Conservation (phyloP, 2,329 filamentous ascomycete species). For the Epichloe aotearoae region DNA sequence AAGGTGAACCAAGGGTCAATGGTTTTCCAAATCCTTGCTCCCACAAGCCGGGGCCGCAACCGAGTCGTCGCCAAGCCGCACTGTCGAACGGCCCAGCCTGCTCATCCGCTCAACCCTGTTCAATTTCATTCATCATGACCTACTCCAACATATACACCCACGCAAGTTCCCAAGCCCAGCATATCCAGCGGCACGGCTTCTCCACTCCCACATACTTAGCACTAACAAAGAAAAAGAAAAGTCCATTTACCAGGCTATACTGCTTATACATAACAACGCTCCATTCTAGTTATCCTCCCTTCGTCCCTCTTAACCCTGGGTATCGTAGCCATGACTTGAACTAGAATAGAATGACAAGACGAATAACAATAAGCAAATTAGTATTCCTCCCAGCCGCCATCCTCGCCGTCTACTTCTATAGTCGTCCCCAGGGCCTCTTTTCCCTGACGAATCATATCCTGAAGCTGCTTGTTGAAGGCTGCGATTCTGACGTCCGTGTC, state of each 20-base stretch:
- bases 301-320: not conserved
- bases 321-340: slow-evolving; percentile 4
- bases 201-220: not conserved
- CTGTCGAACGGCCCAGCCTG: too few species aligned
- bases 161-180: not conserved
- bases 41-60: too few species aligned
- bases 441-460: slow-evolving; percentile 80
- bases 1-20: too few species aligned
- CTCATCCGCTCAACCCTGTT: not conserved
- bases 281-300: not conserved
- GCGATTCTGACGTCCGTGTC: slow-evolving; percentile 69
- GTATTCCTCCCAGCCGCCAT: slow-evolving; percentile 24
- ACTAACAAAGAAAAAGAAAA: not conserved
- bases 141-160: not conserved
- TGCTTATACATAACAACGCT: not conserved
- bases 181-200: not conserved
- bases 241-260: not conserved
- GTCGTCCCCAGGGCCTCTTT: slow-evolving; percentile 71
- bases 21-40: too few species aligned
- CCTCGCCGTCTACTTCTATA: slow-evolving; percentile 47
- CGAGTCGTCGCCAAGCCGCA: too few species aligned
- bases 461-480: slow-evolving; percentile 64
- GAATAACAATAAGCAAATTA: not conserved
- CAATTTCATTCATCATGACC: not conserved
- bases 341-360: not conserved